phyloP scores from a whole-genome alignment of 495 filamentous ascomycete genomes.

The Corynascus novoguineensis region DNA sequence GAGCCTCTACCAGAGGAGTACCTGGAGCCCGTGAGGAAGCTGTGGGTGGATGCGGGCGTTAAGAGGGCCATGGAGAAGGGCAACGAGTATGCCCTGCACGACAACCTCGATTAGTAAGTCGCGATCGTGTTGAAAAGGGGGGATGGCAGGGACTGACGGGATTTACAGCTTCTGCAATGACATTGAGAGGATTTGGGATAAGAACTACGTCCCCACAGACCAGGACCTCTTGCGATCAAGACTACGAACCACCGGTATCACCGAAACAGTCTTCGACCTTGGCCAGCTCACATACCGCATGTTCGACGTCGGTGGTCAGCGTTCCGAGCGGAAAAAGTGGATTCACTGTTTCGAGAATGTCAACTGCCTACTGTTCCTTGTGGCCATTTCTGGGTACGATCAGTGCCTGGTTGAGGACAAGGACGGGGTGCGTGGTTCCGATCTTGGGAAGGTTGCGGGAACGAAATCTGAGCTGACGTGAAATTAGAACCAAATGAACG shows the following conservation, averaged over 20 bases:
- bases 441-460: background rate
- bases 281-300: slow-evolving; percentile 94
- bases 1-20: slow-evolving; percentile 66
- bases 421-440: slow-evolving; percentile 67
- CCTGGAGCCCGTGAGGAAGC: slow-evolving; percentile 68
- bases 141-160: background rate
- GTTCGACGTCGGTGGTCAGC: slow-evolving; percentile 97
- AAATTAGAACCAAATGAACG: slow-evolving; percentile 98
- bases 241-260: slow-evolving; percentile 92
- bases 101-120: slow-evolving; percentile 88
- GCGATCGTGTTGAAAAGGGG: background rate
- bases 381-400: slow-evolving; percentile 94
- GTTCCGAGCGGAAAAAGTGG: slow-evolving; percentile 99
- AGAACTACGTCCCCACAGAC: slow-evolving; percentile 87
- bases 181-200: slow-evolving; percentile 81
- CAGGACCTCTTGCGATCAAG: slow-evolving; percentile 93
- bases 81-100: slow-evolving; percentile 93
- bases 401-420: slow-evolving; percentile 97
- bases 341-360: slow-evolving; percentile 99
- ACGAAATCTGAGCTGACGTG: slow-evolving; percentile 17
- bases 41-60: slow-evolving; percentile 82
- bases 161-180: slow-evolving; percentile 81
- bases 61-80: slow-evolving; percentile 81
- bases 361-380: slow-evolving; percentile 86
- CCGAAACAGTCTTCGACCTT: slow-evolving; percentile 92